A percentile compares a stretch with the other conserved stretches of the same genome.
Conservation (phyloP, 441 rosid genomes). For the Mallotus repandus region DNA sequence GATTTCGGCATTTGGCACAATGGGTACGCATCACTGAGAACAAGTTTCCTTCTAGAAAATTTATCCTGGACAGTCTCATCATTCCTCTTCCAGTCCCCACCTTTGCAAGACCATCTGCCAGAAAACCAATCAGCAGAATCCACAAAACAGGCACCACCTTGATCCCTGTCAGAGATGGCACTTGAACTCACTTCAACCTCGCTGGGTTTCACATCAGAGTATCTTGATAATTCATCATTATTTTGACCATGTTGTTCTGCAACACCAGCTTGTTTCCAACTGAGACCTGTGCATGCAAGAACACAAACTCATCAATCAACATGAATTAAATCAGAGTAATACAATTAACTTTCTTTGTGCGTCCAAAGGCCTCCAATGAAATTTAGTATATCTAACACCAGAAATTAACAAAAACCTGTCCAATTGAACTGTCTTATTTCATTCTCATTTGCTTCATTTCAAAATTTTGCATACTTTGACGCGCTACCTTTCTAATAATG, state of each 20-base stretch:
- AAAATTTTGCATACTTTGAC: background rate
- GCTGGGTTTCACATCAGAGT: conserved; percentile 36
- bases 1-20: conserved; percentile 95
- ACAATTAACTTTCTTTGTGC: no score
- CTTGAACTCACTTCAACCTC: conserved; percentile 48
- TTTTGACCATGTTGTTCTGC: conserved; percentile 21
- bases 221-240: conserved; percentile 38
- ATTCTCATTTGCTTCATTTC: no score
- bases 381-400: background rate
- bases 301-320: conserved; percentile 22
- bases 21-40: conserved; percentile 94
- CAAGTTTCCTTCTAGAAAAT: conserved; percentile 60
- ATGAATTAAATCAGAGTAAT: background rate
- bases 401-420: background rate
- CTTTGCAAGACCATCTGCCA: conserved; percentile 91
- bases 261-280: conserved; percentile 38
- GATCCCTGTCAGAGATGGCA: conserved; percentile 37
- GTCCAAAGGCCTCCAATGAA: background rate
- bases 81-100: conserved; percentile 98
- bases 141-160: conserved; percentile 38
- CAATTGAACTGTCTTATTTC: background rate
- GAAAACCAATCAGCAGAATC: conserved; percentile 75
- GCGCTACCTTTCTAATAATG: background rate
- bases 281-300: conserved; percentile 45
- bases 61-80: conserved; percentile 77